These are phyloP conservation scores for Hypholoma sublateritium DNA, from an alignment of 768 basidiomycete species.

Conservation along the genomic window DNA sequence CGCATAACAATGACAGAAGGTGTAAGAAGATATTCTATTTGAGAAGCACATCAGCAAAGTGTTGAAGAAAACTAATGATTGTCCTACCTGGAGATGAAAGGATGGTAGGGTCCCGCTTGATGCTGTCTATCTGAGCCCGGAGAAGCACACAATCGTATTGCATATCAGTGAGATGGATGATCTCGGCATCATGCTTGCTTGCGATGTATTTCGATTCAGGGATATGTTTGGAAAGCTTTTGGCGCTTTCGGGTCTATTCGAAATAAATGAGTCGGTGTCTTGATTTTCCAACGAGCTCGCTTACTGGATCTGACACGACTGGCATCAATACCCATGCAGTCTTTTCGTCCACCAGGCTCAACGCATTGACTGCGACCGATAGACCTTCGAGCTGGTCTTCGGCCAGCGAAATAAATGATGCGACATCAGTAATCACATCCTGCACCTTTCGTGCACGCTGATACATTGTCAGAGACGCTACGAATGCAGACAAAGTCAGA, in stretches of 20 bases:
- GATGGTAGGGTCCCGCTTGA: slow-evolving; percentile 62
- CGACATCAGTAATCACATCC: slow-evolving; percentile 44
- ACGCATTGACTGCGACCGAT: slow-evolving; percentile 83
- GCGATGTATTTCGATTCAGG: slow-evolving; percentile 70
- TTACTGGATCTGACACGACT: slow-evolving; percentile 48
- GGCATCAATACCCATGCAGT: slow-evolving; percentile 84
- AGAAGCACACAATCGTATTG: slow-evolving; percentile 76
- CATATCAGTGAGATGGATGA: slow-evolving; percentile 79
- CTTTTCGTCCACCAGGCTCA: slow-evolving; percentile 78
- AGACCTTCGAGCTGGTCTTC: slow-evolving; percentile 80
- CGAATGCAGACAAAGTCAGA: slow-evolving; percentile 13
- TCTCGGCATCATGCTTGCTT: slow-evolving; percentile 69
- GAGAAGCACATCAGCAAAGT: slow-evolving; percentile 12
- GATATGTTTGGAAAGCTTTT: slow-evolving; percentile 70
- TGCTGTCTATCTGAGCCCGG: slow-evolving; percentile 74
- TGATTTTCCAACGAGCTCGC: slow-evolving; percentile 25
- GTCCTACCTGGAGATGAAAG: slow-evolving; percentile 65
- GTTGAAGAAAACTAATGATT: slow-evolving; percentile 23
- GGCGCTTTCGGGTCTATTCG: slow-evolving; percentile 64
- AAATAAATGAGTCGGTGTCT: slow-evolving; percentile 9
- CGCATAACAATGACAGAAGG: slow-evolving; percentile 70
- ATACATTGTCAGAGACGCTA: slow-evolving; percentile 93
- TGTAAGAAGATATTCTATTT: slow-evolving; percentile 51
- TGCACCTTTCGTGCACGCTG: slow-evolving; percentile 82
- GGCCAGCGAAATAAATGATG: slow-evolving; percentile 43